Evolutionary conservation across 306 rosid species (phyloP), one percentile per base, ranked within the genome.

Genomic region (Gillenia trifoliata): DNA sequence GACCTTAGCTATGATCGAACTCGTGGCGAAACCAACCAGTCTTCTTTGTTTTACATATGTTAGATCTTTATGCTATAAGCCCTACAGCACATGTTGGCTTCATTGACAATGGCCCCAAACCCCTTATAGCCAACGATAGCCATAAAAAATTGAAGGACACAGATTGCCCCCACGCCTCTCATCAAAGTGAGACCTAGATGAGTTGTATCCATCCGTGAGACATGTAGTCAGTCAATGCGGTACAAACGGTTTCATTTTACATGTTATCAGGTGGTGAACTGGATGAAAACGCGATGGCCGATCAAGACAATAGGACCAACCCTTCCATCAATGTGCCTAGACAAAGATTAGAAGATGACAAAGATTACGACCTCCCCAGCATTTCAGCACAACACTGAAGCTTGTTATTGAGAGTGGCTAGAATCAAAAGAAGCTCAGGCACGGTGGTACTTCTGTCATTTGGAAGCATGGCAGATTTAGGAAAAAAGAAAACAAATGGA

Each of bases 271-370:
- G 50, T 72, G 1, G 71, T 66, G n/a, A 76, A 33, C 8, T 71
- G 71, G 78, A 77, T 71, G 69, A 22, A 22, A 1, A 40, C 52
- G 6, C 52, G 30, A 70, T 76, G 75, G 78, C 75, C 81, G 11
- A 31, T 77, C 62, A 67, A 16, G 66, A 77, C 68, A 6, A 41
- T 81, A 1, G 85, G 85, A 19, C 82, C 82, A 4, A 52, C 64
- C n/a, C 56, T 77, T 61, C 85, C 85, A 61, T 72, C 85, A 10
- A 57, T 59, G 36, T 77, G 66, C 72, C 41, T 77, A 5, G 85
- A 73, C 52, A 52, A 73, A 29, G 62, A 3, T 29, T 69, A 23
- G 30, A 77, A n/a, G 66, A 71, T 16, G 74, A 81, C 73, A 64
- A 33, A 45, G 31, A 52, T 4, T 81, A 66, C 29, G 78, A 75